Evolutionary conservation across 495 filamentous ascomycete genomes (phyloP).

Genomic region (Aspergillus coremiiformis): DNA sequence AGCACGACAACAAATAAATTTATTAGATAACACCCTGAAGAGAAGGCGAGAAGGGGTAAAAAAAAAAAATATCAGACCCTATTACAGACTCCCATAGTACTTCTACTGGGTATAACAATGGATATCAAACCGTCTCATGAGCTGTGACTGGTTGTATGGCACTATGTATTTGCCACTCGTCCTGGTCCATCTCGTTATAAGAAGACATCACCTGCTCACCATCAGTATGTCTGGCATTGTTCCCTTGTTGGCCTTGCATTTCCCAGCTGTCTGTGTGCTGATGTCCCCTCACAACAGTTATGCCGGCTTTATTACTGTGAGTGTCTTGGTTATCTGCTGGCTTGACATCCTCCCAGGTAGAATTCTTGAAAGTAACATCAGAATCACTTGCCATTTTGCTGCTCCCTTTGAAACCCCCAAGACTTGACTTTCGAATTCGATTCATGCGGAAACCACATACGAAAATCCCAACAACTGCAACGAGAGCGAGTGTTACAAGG

Average conservation of each 20-base stretch:
- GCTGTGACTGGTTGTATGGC: constrained; percentile 23
- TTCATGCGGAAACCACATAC: constrained; percentile 34
- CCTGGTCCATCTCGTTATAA: constrained; percentile 15
- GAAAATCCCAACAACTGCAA: constrained; percentile 28
- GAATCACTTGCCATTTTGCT: constrained; percentile 43
- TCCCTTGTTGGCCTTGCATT: constrained; percentile 28
- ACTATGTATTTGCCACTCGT: constrained; percentile 28
- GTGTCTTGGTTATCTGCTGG: constrained; percentile 9
- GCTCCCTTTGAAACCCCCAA: constrained; percentile 44
- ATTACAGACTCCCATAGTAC: no score
- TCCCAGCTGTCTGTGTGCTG: constrained; percentile 50
- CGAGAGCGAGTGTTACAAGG: constrained; percentile 25
- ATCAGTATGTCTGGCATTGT: not conserved
- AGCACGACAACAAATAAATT: no score
- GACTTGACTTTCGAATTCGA: constrained; percentile 15
- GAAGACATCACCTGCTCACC: constrained; percentile 4
- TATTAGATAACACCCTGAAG: not conserved
- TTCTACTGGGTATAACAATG: no score
- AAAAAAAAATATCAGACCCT: not conserved
- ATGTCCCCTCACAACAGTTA: constrained; percentile 26
- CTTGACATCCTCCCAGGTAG: constrained; percentile 22
- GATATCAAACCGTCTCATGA: constrained; percentile 29
- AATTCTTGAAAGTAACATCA: constrained; percentile 37
- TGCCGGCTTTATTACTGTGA: constrained; percentile 13
- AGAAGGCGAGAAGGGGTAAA: not conserved